Base-by-base conservation (phyloP, 805 yeast species). In the Ogataea neopini region DNA sequence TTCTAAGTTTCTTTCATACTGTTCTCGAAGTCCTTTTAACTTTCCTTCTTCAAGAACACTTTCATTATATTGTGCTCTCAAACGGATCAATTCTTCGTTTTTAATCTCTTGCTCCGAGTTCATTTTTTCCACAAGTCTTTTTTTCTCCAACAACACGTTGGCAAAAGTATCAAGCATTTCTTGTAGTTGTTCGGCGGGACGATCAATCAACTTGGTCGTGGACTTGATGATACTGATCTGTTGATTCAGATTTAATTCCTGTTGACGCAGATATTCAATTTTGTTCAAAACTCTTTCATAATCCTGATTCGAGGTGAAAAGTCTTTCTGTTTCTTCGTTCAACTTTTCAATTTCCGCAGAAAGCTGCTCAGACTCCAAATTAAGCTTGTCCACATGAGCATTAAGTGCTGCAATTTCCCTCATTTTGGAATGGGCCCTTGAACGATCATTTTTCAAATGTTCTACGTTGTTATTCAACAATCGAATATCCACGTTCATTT, bases 261-360 rank as follows among this genome's bases (percentile, higher is more conserved):
- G 75, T 42, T 78, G 79, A 29, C 71, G 68, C 38, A 86, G 61
- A 43, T 78, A 80, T 33, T 85, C 88, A 18, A 83, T 65, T 51
- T 79, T 79, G 23, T 86, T 81, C 17, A 91, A 61, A 0, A 82
- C 79, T 50, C 81, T 74, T 61, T 89, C 96, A 61, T 84, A 91
- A 48, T 86, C 85, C 61, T 88, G 96, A 59, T 88, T 88, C 1
- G 88, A 74, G 41, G 80, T 79, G 66, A 89, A 90, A 11, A 91
- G 69, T 11, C 61, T 61, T 40, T 86, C 84, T 3, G 88, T 75
- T 54, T 84, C 79, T 32, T 65, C 63, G n/a, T 84, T 83, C 1
- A 82, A 71, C 3, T 62, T 62, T 14, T 74, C 74, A 43, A 91
- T 74, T 49, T 81, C 68, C 6, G 54, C 48, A 40, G 81, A 78